A percentile compares a stretch with the other conserved stretches of the same genome.
Evolutionary conservation across 129 eudicot species (phyloP).

Genomic region (Helianthus annuus): DNA sequence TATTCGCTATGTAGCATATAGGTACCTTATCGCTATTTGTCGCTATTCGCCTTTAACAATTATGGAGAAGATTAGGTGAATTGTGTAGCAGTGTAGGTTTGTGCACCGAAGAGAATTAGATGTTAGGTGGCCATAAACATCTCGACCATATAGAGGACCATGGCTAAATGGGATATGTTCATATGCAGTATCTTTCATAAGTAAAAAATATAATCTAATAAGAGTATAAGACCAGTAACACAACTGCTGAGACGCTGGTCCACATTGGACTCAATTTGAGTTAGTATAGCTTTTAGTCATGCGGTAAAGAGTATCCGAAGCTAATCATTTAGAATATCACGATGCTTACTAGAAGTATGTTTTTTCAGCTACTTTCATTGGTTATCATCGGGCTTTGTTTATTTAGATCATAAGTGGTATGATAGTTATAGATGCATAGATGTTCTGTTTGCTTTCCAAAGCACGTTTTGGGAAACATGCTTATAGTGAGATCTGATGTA

Average conservation of each 20-base stretch:
- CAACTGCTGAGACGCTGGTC: neutral
- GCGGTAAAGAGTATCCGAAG: neutral
- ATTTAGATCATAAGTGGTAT: no score
- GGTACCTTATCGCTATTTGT: no score
- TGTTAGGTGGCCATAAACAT: constrained; percentile 9
- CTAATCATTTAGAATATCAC: neutral
- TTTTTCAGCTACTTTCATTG: no score
- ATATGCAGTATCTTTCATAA: neutral
- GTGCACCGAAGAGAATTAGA: neutral
- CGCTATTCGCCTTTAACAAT: no score
- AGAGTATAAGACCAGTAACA: no score
- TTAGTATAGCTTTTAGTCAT: constrained; percentile 9
- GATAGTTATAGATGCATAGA: no score
- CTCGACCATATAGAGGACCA: constrained; percentile 4
- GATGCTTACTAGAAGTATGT: neutral
- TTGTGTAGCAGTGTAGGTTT: constrained; percentile 10
- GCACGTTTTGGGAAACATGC: no score
- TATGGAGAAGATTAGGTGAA: constrained; percentile 16
- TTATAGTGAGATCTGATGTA: neutral
- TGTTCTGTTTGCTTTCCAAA: no score
- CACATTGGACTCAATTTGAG: constrained; percentile 11
- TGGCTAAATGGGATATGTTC: neutral
- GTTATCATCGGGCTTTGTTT: no score
- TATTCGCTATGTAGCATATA: no score
- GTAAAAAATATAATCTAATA: neutral